A percentile compares a stretch with the other conserved stretches of the same genome.
Evolutionary conservation across 2,329 filamentous ascomycete genomes (phyloP).

Genomic region (Aspergillus sp.): DNA sequence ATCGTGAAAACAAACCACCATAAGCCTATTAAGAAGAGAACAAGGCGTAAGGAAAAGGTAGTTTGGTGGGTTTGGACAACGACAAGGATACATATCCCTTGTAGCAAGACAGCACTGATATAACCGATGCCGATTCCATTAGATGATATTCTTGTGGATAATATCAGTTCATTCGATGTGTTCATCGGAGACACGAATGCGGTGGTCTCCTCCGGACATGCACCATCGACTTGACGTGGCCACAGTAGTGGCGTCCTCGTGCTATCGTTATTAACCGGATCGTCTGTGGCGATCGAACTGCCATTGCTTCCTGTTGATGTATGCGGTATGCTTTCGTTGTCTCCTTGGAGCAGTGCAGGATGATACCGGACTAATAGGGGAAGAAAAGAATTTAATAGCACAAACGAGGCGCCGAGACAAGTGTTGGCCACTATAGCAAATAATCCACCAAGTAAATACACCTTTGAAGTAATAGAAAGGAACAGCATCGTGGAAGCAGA

Average conservation of each 20-base stretch:
- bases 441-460: slow-evolving; percentile 78
- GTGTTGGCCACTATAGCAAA: slow-evolving; percentile 90
- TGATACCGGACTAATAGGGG: slow-evolving; percentile 88
- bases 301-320: slow-evolving; percentile 4
- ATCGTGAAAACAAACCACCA: slow-evolving; percentile 96
- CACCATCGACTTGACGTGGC: slow-evolving; percentile 10
- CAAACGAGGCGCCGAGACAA: slow-evolving; percentile 91
- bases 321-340: slow-evolving; percentile 4
- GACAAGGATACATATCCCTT: slow-evolving; percentile 76
- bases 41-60: slow-evolving; percentile 81
- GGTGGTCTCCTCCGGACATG: slow-evolving; percentile 4
- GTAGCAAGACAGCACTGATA: slow-evolving; percentile 78
- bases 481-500: slow-evolving; percentile 85
- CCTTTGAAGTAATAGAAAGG: slow-evolving; percentile 69
- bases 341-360: slow-evolving; percentile 50
- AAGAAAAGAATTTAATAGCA: slow-evolving; percentile 91
- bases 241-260: slow-evolving; percentile 29
- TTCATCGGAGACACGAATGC: not conserved
- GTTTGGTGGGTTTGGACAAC: slow-evolving; percentile 72
- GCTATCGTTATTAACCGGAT: not conserved
- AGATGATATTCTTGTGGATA: slow-evolving; percentile 89
- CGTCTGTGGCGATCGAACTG: slow-evolving; percentile 12
- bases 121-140: slow-evolving; percentile 95
- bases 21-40: slow-evolving; percentile 78
- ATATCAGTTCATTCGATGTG: slow-evolving; percentile 65